Conservation (phyloP, 441 rosid species). For the Gossypium davidsonii region DNA sequence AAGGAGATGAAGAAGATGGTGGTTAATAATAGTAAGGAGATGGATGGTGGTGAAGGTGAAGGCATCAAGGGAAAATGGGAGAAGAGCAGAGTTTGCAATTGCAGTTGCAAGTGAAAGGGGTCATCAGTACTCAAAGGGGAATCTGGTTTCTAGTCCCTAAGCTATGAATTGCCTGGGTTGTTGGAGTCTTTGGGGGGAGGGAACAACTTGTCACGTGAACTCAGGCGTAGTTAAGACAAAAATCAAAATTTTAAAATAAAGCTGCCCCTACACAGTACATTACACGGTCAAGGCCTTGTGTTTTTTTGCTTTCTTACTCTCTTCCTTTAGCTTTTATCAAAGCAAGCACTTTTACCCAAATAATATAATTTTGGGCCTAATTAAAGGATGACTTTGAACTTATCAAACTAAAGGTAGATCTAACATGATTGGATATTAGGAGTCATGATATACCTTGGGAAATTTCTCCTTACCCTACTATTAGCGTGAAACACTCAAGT, state of each 20-base stretch:
- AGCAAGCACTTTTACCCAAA: too few relatives aligned
- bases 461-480: not conserved
- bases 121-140: not conserved
- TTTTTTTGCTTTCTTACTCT: not conserved
- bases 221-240: not conserved
- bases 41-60: conserved; percentile 6
- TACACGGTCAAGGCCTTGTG: not conserved
- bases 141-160: not conserved
- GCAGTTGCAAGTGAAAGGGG: too few relatives aligned
- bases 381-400: not conserved
- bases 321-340: not conserved
- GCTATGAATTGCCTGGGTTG: conserved; percentile 9
- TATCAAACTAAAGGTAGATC: too few relatives aligned
- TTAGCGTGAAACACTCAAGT: not conserved
- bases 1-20: not conserved
- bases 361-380: too few relatives aligned
- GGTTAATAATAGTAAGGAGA: conserved; percentile 2
- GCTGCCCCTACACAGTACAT: not conserved
- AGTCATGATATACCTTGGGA: not conserved
- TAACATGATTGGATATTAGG: too few relatives aligned
- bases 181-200: conserved; percentile 7
- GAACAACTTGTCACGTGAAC: not conserved
- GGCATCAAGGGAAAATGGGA: conserved; percentile 22
- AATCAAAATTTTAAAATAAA: not conserved
- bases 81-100: not conserved